These are phyloP conservation scores for Podospora anserina DNA, from an alignment of 495 filamentous ascomycete species.

Conservation along the genomic window DNA sequence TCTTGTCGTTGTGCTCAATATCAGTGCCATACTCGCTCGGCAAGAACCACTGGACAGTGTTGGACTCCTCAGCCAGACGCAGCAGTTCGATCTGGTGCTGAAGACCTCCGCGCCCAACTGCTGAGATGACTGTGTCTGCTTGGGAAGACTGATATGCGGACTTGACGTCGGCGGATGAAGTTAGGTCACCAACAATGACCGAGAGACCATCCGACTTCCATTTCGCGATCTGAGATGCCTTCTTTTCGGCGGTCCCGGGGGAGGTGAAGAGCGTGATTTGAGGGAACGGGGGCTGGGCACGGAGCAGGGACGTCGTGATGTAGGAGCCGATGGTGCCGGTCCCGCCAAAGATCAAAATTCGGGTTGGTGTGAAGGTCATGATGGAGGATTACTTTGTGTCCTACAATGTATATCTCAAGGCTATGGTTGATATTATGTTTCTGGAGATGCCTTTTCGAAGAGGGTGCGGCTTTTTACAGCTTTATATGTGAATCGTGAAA, in stretches of 20 bases:
- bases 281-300: slow-evolving; percentile 50
- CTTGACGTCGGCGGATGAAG: slow-evolving; percentile 49
- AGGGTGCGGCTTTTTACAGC: background rate
- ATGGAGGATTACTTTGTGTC: slow-evolving; percentile 17
- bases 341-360: slow-evolving; percentile 66
- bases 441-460: background rate
- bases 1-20: slow-evolving; percentile 59
- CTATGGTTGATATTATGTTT: background rate
- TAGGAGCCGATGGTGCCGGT: slow-evolving; percentile 65
- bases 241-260: slow-evolving; percentile 43
- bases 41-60: slow-evolving; percentile 61
- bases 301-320: slow-evolving; percentile 59
- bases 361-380: slow-evolving; percentile 38
- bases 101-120: slow-evolving; percentile 58
- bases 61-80: slow-evolving; percentile 52
- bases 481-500: background rate
- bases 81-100: slow-evolving; percentile 58
- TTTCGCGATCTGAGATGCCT: slow-evolving; percentile 47
- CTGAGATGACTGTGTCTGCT: slow-evolving; percentile 65
- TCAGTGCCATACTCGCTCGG: slow-evolving; percentile 75
- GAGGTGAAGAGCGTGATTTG: slow-evolving; percentile 63
- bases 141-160: slow-evolving; percentile 48
- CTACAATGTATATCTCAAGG: background rate
- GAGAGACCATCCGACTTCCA: slow-evolving; percentile 52
- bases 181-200: slow-evolving; percentile 59